A percentile compares a stretch with the other conserved stretches of the same genome.
These are phyloP conservation scores for Filobasidium floriforme DNA, from an alignment of 768 basidiomycete genomes.

Conservation along the genomic window DNA sequence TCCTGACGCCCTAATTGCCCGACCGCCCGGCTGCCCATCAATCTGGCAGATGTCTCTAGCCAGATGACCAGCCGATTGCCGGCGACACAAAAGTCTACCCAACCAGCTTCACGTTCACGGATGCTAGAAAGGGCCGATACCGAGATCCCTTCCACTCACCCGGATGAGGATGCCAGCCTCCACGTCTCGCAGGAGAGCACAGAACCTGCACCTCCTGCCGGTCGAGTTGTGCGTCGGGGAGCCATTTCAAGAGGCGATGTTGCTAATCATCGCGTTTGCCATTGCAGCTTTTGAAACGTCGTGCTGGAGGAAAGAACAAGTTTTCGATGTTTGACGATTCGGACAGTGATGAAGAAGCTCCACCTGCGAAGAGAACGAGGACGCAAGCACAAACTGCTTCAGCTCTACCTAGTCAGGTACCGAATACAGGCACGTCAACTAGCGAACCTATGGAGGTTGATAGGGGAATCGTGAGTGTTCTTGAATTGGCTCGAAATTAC, in stretches of 20 bases:
- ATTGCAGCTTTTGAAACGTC: constrained; percentile 25
- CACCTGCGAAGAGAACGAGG: constrained; percentile 2
- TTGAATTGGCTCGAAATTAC: not conserved
- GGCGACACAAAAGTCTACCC: not conserved
- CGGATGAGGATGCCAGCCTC: constrained; percentile 10
- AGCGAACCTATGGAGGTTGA: constrained; percentile 3
- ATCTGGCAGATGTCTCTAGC: not conserved
- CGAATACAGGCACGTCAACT: not conserved
- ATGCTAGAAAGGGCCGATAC: not conserved
- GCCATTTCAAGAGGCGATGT: too few relatives aligned
- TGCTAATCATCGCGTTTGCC: too few relatives aligned
- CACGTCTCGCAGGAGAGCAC: not conserved
- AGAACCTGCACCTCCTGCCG: not conserved
- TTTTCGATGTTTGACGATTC: not conserved
- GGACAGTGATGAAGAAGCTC: constrained; percentile 7
- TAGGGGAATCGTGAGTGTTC: not conserved
- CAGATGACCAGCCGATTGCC: not conserved
- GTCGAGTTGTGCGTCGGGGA: not conserved
- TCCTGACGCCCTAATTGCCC: too few relatives aligned
- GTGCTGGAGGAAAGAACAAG: constrained; percentile 17
- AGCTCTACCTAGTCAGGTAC: not conserved
- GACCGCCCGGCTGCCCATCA: not conserved
- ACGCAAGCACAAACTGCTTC: not conserved
- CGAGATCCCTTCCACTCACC: constrained; percentile 23
- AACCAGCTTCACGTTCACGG: not conserved